Percentiles rank a stretch among this genome's conserved stretches.
phyloP scores from a whole-genome alignment of 176 grass and related monocot genomes.

The Chloris gayana region DNA sequence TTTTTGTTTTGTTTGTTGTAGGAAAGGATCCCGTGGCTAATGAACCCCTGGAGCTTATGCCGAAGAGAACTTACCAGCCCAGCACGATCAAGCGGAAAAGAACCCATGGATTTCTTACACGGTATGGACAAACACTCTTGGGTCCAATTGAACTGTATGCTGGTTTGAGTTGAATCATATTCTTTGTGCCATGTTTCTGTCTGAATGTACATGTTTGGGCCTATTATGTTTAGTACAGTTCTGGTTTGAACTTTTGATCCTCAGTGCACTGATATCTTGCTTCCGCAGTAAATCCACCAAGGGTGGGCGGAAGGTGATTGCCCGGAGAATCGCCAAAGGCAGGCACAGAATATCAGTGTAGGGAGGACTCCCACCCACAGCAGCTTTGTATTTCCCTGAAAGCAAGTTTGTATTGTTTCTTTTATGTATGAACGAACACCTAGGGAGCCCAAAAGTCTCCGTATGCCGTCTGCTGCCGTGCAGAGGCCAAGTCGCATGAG shows the following conservation, averaged over 20 bases:
- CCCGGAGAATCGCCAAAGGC: conserved; percentile 79
- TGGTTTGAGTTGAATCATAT: too few species aligned
- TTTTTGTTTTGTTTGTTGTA: too few species aligned
- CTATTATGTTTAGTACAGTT: too few species aligned
- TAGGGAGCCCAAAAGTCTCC: neutral
- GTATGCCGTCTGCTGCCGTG: neutral
- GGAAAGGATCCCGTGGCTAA: conserved; percentile 57
- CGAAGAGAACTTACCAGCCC: conserved; percentile 90
- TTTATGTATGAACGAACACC: conserved; percentile 8
- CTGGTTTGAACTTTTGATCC: neutral
- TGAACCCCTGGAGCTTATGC: conserved; percentile 67
- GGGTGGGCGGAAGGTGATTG: conserved; percentile 81
- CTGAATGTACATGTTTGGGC: neutral
- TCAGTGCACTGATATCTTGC: neutral
- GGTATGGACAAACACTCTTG: too few species aligned
- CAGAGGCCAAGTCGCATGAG: neutral
- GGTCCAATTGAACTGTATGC: too few species aligned
- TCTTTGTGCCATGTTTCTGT: neutral
- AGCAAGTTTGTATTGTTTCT: conserved; percentile 6
- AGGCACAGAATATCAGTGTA: conserved; percentile 77
- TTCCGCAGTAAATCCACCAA: conserved; percentile 68
- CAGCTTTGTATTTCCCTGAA: neutral
- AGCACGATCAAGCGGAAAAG: conserved; percentile 87
- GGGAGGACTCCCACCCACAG: neutral
- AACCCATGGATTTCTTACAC: conserved; percentile 86